Conservation (phyloP, 179 eudicot species). For the Heliamphora pulchella region DNA sequence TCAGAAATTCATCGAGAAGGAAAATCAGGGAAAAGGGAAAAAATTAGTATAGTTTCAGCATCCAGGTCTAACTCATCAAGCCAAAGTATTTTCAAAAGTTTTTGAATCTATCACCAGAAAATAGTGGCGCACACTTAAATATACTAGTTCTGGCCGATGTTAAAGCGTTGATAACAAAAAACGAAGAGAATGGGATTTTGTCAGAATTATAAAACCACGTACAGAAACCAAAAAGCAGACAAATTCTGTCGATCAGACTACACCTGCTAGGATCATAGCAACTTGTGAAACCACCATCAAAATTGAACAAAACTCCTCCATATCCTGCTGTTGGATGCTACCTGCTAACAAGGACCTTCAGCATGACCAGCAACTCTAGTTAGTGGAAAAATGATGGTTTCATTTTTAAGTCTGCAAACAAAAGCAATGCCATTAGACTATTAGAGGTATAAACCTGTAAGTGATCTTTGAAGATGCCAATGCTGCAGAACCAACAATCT, state of each 20-base stretch:
- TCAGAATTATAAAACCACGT: not conserved
- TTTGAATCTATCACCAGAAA: not conserved
- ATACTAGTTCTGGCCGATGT: not conserved
- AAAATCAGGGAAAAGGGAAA: not conserved
- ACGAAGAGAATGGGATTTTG: not conserved
- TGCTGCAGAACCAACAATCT: constrained; percentile 11
- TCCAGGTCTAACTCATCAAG: constrained; percentile 3
- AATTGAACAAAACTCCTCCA: constrained; percentile 5
- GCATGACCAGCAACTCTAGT: not conserved
- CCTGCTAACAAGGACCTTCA: constrained; percentile 15
- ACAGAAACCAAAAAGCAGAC: not conserved
- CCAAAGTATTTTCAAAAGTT: not conserved
- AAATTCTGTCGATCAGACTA: not conserved
- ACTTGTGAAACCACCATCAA: constrained; percentile 11
- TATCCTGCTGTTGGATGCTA: constrained; percentile 1
- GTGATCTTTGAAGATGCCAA: constrained; percentile 1
- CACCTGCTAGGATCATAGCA: constrained; percentile 11
- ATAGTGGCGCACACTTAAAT: not conserved
- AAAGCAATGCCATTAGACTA: not conserved
- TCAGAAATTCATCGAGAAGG: not conserved
- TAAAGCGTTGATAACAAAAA: not conserved
- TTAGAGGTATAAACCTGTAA: constrained; percentile 7
- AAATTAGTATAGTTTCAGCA: not conserved
- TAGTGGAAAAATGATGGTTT: not conserved
- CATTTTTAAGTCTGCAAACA: not conserved